Evolutionary conservation across 1,139 yeast genomes (phyloP), one percentile per base, ranked within the genome.

Genomic region (Candida frijolesensis): DNA sequence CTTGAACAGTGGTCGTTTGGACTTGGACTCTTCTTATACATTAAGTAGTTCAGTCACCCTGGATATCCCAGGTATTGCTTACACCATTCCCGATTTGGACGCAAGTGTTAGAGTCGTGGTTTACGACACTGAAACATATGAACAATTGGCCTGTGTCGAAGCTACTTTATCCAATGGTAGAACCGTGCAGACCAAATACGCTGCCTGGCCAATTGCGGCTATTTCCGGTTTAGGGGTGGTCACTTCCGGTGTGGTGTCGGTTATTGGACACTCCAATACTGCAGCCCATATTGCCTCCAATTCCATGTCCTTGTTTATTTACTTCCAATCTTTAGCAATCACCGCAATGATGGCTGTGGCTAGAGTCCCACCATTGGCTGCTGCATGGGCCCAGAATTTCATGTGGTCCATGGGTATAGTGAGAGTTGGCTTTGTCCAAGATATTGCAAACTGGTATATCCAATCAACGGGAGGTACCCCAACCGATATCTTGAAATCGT

Each of bases 351-450:
- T 92, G 94, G 97, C 96, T 46, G 98, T 94, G 38, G 82, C 91
- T 18, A 78, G 84, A 54, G 89, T 90, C 25, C 99, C 99, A 8
- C 99, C 99, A 5, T 90, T 94, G 57, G 98, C 98, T 9, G 94
- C 97, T 1, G 95, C 98, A 3, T 94, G 99, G 99, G 86, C 96
- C 35, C 97, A 94, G 68, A 94, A 94, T 72, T 94, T 94, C 75
- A 85, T 85, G 72, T 94, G 99, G 99, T 85, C 97, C 5, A 79
- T 94, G 79, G 99, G 99, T 50, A 84, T 94, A 56, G 89, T 95
- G 60, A 78, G 80, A 51, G 83, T 84, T 10, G 72, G 73, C n/a
- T 90, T 92, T 63, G 87, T 94, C 82, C 99, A 94, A 68, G 68
- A 76, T 46, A 89, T 92, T 52, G 87, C 96, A 60, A 83, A 85